These are phyloP conservation scores for Colletotrichum nymphaeae DNA, from an alignment of 2,329 filamentous ascomycete genomes.

Conservation along the genomic window DNA sequence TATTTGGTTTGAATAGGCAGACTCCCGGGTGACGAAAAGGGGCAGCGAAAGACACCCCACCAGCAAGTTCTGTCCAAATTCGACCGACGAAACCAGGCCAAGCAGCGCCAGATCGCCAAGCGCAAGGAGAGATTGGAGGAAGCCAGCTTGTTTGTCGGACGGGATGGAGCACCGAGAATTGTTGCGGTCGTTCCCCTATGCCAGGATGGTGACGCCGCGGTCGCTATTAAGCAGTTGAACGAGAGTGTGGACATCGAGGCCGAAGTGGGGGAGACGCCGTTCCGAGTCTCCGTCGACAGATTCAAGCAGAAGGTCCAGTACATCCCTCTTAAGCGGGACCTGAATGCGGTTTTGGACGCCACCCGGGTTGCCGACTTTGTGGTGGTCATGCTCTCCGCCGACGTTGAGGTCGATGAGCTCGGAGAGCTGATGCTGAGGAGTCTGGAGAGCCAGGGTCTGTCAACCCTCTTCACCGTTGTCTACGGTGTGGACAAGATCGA, in stretches of 20 bases:
- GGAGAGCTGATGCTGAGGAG: conserved; percentile 88
- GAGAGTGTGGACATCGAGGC: conserved; percentile 81
- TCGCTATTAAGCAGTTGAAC: conserved; percentile 78
- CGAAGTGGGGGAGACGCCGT: conserved; percentile 68
- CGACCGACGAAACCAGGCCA: conserved; percentile 93
- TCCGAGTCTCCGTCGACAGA: conserved; percentile 80
- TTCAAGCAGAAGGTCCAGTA: conserved; percentile 98
- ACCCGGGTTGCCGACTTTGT: conserved; percentile 93
- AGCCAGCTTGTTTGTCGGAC: conserved; percentile 84
- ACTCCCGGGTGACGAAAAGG: conserved; percentile 74
- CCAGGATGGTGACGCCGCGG: conserved; percentile 73
- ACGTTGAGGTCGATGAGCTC: conserved; percentile 84
- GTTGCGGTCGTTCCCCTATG: conserved; percentile 91
- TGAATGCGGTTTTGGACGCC: conserved; percentile 84
- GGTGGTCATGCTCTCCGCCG: conserved; percentile 83
- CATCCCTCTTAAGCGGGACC: conserved; percentile 77
- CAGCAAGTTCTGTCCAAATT: conserved; percentile 98
- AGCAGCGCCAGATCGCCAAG: conserved; percentile 88
- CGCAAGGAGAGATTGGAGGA: conserved; percentile 85
- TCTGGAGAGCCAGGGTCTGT: conserved; percentile 93
- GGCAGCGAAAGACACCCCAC: conserved; percentile 86
- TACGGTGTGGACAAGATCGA: conserved; percentile 83
- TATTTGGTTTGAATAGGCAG: conserved; percentile 68
- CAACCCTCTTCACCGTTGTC: conserved; percentile 88
- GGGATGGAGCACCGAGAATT: conserved; percentile 86